Percentiles rank a stretch among this genome's conserved stretches.
Evolutionary conservation across 106 monocot genomes (phyloP).

Genomic region (Gastrodia elata): DNA sequence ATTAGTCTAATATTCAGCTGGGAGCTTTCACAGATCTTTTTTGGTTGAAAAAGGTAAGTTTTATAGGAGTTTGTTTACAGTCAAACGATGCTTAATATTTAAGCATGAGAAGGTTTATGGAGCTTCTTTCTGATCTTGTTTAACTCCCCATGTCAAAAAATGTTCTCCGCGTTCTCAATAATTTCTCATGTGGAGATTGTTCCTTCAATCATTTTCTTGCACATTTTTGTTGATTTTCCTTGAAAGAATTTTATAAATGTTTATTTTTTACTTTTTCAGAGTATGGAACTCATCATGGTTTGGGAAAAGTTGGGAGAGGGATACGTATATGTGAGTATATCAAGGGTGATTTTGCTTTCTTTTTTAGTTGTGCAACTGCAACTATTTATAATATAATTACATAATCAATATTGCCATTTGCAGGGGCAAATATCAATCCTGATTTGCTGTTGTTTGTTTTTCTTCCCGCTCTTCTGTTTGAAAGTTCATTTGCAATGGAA

Average conservation of each 20-base stretch:
- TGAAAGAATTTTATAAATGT: neutral
- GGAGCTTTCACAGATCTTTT: too few relatives aligned
- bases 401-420: slow-evolving; percentile 4
- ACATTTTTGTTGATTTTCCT: neutral
- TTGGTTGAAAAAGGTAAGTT: too few relatives aligned
- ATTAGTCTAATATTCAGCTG: too few relatives aligned
- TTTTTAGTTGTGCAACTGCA: neutral
- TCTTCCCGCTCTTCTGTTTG: slow-evolving; percentile 98
- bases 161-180: too few relatives aligned
- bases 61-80: too few relatives aligned
- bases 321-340: slow-evolving; percentile 81
- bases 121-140: too few relatives aligned
- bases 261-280: slow-evolving; percentile 35
- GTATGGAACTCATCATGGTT: slow-evolving; percentile 60
- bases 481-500: slow-evolving; percentile 98
- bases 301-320: slow-evolving; percentile 85
- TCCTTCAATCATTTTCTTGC: too few relatives aligned
- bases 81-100: too few relatives aligned
- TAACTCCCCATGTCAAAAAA: too few relatives aligned
- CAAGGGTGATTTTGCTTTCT: neutral
- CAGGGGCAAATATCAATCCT: slow-evolving; percentile 94
- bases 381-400: too few relatives aligned
- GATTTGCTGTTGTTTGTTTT: slow-evolving; percentile 81
- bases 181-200: too few relatives aligned
- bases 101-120: too few relatives aligned